Evolutionary conservation across 805 yeast species (phyloP), one percentile per base, ranked within the genome.

Genomic region (Vanderwaltozyma yarrowii): DNA sequence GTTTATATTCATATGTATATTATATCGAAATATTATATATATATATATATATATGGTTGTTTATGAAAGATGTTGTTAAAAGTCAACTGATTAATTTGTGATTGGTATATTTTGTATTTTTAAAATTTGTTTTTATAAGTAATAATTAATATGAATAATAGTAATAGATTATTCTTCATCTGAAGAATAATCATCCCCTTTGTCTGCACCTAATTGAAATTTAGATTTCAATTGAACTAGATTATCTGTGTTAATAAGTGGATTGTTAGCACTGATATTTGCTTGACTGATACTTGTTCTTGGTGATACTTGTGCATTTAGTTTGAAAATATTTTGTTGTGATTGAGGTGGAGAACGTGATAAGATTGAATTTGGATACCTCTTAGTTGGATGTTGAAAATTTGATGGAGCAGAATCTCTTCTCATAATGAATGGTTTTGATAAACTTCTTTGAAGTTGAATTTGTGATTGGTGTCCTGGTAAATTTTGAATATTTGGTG

Each of bases 281-380:
- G 31, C 30, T 18, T 30, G 30, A 29, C 33, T 31, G 5, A 25
- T 13, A 30, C 19, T 30, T n/a, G 33, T 33, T 24, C 38, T 35
- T 23, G 38, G 38, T 2, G 38, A 30, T 18, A 25, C 30, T 13
- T 28, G 9, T 13, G 15, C 18, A 16, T 28, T 35, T 15, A 21
- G 5, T 12, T 29, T 29, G n/a, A 27, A 18, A 9, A 33, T 26
- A 12, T 30, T 26, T 12, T 12, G 14, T 27, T 23, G 39, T 19
- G 30, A 46, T n/a, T 40, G 41, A 6, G 46, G 40, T 14, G 56
- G 52, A 8, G 56, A 50, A 21, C 52, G 50, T 9, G 54, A 43
- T 23, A 46, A 23, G 16, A 38, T 29, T 20, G 37, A 35, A 28
- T 29, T 38, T 8, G 49, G 38, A 31, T 37, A 26, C 41, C 45